phyloP scores from a whole-genome alignment of 1,284 basidiomycete species.

The Psilocybe mexicana region DNA sequence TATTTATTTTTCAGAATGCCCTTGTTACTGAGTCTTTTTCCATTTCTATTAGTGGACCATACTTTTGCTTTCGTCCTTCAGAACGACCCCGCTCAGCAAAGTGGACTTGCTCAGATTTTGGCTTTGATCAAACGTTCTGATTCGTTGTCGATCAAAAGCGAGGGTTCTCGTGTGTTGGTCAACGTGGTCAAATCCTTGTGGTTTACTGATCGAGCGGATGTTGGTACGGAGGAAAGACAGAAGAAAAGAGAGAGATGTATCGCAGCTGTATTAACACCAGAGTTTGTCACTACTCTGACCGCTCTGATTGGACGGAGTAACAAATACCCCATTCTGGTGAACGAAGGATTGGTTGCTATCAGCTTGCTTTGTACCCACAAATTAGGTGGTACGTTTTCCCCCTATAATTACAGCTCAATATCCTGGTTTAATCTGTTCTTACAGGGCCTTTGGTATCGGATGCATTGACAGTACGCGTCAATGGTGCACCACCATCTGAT shows the following conservation, averaged over 20 bases:
- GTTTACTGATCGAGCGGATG: constrained; percentile 43
- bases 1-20: constrained; percentile 6
- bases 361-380: constrained; percentile 71
- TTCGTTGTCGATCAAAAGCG: constrained; percentile 81
- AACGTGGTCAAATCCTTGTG: constrained; percentile 78
- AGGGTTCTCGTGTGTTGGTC: constrained; percentile 86
- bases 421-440: constrained; percentile 13
- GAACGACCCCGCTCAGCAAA: constrained; percentile 25
- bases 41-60: constrained; percentile 55
- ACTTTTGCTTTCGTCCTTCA: constrained; percentile 58
- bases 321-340: constrained; percentile 83
- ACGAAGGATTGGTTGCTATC: constrained; percentile 86
- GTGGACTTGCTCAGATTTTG: constrained; percentile 71
- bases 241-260: constrained; percentile 57
- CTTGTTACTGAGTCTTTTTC: neutral
- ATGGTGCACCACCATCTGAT: constrained; percentile 31
- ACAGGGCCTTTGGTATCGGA: constrained; percentile 63
- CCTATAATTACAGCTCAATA: constrained; percentile 3
- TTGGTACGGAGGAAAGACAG: constrained; percentile 34
- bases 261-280: constrained; percentile 47
- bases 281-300: constrained; percentile 63
- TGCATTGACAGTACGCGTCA: constrained; percentile 47
- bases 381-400: constrained; percentile 56
- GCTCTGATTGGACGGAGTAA: constrained; percentile 76
- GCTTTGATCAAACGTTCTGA: constrained; percentile 79